Conservation (phyloP, 495 filamentous ascomycete genomes). For the Neurospora sp. region DNA sequence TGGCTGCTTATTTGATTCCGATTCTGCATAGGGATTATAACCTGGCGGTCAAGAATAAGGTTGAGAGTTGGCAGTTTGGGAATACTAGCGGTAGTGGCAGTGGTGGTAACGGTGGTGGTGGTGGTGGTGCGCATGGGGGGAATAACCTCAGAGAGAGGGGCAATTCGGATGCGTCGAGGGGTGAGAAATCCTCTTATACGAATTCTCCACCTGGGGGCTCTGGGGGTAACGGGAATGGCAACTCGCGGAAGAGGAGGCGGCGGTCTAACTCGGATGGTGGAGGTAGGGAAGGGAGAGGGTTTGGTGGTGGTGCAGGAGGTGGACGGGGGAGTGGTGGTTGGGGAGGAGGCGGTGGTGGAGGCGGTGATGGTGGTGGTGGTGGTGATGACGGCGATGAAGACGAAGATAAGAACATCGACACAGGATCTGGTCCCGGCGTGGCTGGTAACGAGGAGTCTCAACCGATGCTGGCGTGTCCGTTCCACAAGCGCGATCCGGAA, state of each 20-base stretch:
- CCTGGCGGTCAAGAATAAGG: slow-evolving; percentile 13
- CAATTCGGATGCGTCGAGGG: slow-evolving; percentile 3
- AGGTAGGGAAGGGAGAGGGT: not conserved
- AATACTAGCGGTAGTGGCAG: not conserved
- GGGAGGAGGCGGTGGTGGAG: not conserved
- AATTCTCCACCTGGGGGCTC: not conserved
- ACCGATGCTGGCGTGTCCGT: slow-evolving; percentile 14
- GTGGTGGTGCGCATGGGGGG: not conserved
- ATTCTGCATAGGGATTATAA: slow-evolving; percentile 14
- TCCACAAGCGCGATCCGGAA: slow-evolving; percentile 15
- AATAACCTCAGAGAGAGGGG: not conserved
- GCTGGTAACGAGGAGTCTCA: slow-evolving; percentile 1
- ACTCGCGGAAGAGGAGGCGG: slow-evolving; percentile 11
- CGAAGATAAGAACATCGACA: slow-evolving; percentile 6
- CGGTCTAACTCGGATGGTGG: slow-evolving; percentile 7
- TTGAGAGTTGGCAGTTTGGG: slow-evolving; percentile 15
- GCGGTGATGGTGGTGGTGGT: not conserved
- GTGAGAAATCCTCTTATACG: slow-evolving; percentile 2
- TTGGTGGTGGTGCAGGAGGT: not conserved
- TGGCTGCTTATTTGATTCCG: slow-evolving; percentile 15
- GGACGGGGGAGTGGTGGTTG: not conserved
- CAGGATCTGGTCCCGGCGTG: not conserved
- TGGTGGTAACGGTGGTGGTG: not conserved
- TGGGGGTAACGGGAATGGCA: not conserved
- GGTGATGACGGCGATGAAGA: slow-evolving; percentile 12